Evolutionary conservation across 2,329 filamentous ascomycete species (phyloP).

Genomic region (Xylaria sp.): DNA sequence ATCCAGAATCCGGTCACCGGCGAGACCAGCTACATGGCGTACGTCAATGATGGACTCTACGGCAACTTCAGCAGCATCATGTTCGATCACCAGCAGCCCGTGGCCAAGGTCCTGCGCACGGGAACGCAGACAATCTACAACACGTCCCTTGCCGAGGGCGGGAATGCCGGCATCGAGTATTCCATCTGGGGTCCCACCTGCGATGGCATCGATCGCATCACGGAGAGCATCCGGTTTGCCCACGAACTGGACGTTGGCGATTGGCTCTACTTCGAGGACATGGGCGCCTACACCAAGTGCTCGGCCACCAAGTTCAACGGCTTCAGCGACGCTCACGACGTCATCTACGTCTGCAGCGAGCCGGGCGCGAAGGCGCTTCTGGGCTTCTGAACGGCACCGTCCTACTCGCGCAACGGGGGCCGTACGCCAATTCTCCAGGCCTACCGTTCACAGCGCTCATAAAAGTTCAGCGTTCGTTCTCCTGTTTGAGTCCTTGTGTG

Average conservation of each 20-base stretch:
- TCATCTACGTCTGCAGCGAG: conserved; percentile 95
- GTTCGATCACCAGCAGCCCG: conserved; percentile 94
- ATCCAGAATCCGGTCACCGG: conserved; percentile 70
- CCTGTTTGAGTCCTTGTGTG: no score
- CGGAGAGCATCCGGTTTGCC: conserved; percentile 75
- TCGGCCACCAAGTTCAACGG: conserved; percentile 98
- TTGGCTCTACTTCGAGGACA: conserved; percentile 98
- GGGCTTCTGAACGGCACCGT: conserved; percentile 34
- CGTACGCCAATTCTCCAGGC: neutral
- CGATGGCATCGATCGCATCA: conserved; percentile 95
- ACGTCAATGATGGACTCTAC: conserved; percentile 96
- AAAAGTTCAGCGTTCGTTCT: neutral
- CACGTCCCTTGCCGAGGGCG: conserved; percentile 47
- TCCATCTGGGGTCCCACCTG: conserved; percentile 98
- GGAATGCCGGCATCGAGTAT: conserved; percentile 69
- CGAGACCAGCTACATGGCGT: conserved; percentile 87
- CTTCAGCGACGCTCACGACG: conserved; percentile 88
- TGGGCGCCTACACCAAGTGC: conserved; percentile 99
- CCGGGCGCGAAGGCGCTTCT: conserved; percentile 79
- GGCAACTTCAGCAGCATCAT: conserved; percentile 99
- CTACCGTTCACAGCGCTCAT: neutral
- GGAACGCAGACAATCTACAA: conserved; percentile 62
- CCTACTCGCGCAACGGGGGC: no score
- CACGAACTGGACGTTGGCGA: conserved; percentile 87
- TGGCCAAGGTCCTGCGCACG: conserved; percentile 76